phyloP scores from a whole-genome alignment of 228 moss, liverwort and hornwort genomes.

The Sphagnum fallax region DNA sequence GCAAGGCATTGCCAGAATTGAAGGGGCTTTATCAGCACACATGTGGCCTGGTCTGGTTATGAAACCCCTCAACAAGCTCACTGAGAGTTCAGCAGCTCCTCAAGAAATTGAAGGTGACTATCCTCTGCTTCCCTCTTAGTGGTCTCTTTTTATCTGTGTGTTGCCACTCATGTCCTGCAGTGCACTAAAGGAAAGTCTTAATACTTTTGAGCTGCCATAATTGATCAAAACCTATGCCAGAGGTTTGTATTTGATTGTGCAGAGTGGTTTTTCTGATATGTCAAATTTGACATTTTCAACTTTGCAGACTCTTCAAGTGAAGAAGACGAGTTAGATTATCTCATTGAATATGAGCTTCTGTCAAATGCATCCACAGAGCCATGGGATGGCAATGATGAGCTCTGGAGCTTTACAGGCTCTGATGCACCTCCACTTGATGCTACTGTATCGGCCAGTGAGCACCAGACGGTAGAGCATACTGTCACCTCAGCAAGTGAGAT shows the following conservation, averaged over 20 bases:
- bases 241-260: too few species aligned
- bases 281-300: too few species aligned
- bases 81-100: conserved; percentile 18
- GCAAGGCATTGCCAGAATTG: conserved; percentile 83
- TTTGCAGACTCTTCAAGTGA: conserved; percentile 67
- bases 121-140: neutral
- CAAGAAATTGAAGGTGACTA: conserved; percentile 31
- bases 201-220: neutral
- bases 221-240: neutral
- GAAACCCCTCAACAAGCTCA: conserved; percentile 47
- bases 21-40: conserved; percentile 85
- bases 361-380: conserved; percentile 95
- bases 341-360: conserved; percentile 91
- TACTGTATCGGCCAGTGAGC: conserved; percentile 22
- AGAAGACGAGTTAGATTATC: conserved; percentile 67
- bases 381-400: conserved; percentile 89
- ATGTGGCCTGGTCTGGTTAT: conserved; percentile 96
- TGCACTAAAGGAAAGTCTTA: neutral
- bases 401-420: conserved; percentile 69
- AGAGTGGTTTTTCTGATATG: too few species aligned
- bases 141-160: neutral
- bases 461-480: conserved; percentile 8
- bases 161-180: too few species aligned
- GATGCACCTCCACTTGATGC: conserved; percentile 37
- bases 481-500: conserved; percentile 8